Evolutionary conservation across 768 basidiomycete species (phyloP).

Genomic region (Russula compacta): DNA sequence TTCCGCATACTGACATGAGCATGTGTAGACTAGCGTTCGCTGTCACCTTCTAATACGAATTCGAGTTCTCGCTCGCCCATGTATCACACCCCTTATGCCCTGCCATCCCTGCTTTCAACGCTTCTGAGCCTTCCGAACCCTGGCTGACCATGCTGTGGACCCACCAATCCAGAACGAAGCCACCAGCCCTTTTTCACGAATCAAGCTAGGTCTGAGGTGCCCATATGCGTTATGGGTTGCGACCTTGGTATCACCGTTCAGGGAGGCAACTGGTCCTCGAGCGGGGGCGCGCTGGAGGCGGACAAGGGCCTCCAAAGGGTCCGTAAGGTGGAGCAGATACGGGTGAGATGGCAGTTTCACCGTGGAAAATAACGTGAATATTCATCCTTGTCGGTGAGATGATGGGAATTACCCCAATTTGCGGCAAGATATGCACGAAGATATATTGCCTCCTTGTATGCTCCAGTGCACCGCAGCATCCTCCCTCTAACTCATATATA

Average conservation of each 20-base stretch:
- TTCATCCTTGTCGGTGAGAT: slow-evolving; percentile 31
- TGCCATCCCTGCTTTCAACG: neutral
- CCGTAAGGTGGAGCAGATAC: slow-evolving; percentile 40
- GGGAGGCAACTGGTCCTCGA: slow-evolving; percentile 28
- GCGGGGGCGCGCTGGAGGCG: slow-evolving; percentile 38
- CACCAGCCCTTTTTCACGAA: neutral
- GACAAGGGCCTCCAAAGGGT: slow-evolving; percentile 29
- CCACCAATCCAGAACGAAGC: neutral
- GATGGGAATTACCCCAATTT: slow-evolving; percentile 2
- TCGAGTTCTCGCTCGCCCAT: neutral
- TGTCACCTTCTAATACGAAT: neutral
- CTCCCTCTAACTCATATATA: slow-evolving; percentile 43
- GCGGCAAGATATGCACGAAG: slow-evolving; percentile 34
- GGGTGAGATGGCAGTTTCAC: slow-evolving; percentile 30
- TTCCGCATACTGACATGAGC: neutral
- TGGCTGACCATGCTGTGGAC: neutral
- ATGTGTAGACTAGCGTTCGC: neutral
- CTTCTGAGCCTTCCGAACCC: neutral
- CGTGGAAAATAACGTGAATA: slow-evolving; percentile 44
- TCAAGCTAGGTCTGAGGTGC: too few species aligned
- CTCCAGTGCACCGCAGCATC: slow-evolving; percentile 25
- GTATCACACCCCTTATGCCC: neutral
- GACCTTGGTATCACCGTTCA: neutral
- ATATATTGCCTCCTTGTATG: slow-evolving; percentile 46
- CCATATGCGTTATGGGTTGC: neutral